Evolutionary conservation across 192 early-diverging fungal species (phyloP).

Genomic region (Irineochytrium annulatum): DNA sequence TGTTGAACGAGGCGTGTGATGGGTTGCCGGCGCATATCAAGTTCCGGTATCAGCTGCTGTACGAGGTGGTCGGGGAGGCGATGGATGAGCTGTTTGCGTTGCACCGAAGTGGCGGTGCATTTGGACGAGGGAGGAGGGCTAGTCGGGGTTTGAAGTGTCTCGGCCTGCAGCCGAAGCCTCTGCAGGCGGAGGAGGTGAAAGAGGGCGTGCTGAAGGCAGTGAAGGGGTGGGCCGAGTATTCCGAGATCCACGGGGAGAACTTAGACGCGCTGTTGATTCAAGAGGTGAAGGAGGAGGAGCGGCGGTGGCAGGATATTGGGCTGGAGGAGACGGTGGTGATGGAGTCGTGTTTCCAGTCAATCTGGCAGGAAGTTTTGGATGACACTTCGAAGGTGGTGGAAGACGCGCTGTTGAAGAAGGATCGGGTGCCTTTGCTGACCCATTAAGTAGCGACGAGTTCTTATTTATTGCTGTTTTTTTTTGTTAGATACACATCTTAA

Average conservation of each 20-base stretch:
- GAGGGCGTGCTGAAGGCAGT: background rate
- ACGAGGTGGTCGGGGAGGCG: background rate
- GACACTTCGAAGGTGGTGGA: no score
- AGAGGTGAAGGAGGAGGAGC: conserved; percentile 26
- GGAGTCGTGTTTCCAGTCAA: no score
- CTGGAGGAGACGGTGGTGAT: no score
- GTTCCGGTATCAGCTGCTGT: background rate
- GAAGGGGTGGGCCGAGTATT: conserved; percentile 16
- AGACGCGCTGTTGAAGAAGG: no score
- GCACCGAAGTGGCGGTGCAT: background rate
- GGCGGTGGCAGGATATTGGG: conserved; percentile 19
- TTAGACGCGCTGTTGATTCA: conserved; percentile 35
- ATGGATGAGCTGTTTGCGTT: background rate
- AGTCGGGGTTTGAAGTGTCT: background rate
- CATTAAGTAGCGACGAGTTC: no score
- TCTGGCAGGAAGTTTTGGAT: no score
- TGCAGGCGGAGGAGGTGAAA: background rate
- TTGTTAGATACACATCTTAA: no score
- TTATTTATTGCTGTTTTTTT: no score
- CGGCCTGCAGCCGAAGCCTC: conserved; percentile 6
- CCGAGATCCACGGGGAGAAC: conserved; percentile 34
- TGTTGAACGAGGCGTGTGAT: background rate
- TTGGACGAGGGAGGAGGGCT: background rate
- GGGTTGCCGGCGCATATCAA: background rate
- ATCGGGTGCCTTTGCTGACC: no score